Percentiles rank a stretch among this genome's conserved stretches.
phyloP scores from a whole-genome alignment of 768 basidiomycete species.

The Cyathus striatus region DNA sequence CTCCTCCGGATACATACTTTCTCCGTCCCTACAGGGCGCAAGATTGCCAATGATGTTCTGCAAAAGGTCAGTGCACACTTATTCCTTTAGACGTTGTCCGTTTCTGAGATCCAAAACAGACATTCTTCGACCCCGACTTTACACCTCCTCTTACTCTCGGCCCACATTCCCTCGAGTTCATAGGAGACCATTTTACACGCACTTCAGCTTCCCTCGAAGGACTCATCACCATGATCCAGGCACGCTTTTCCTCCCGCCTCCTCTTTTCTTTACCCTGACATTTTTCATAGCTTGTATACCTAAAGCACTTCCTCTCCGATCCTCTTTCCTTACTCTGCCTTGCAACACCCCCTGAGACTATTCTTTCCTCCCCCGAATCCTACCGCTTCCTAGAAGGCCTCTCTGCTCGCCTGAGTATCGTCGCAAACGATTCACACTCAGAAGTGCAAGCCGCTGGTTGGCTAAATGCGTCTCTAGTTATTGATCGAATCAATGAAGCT shows the following conservation, averaged over 20 bases:
- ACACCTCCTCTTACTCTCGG: slow-evolving; percentile 61
- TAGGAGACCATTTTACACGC: slow-evolving; percentile 53
- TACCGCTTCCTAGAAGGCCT: slow-evolving; percentile 28
- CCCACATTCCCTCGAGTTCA: slow-evolving; percentile 45
- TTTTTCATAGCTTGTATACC: slow-evolving; percentile 46
- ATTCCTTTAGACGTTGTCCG: background rate
- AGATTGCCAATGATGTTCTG: slow-evolving; percentile 49
- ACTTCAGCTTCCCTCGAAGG: slow-evolving; percentile 54
- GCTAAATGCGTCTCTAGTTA: slow-evolving; percentile 17
- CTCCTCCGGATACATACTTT: slow-evolving; percentile 51
- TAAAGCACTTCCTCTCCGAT: slow-evolving; percentile 66
- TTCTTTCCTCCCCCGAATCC: slow-evolving; percentile 12
- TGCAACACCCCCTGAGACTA: slow-evolving; percentile 16
- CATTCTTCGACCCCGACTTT: slow-evolving; percentile 60
- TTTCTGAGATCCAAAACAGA: slow-evolving; percentile 8
- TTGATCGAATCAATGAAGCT: slow-evolving; percentile 29
- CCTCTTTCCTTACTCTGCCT: slow-evolving; percentile 43
- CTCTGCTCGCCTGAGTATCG: slow-evolving; percentile 25
- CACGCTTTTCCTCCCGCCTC: slow-evolving; percentile 15
- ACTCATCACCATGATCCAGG: slow-evolving; percentile 58
- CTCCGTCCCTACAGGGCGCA: slow-evolving; percentile 40
- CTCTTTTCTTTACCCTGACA: background rate
- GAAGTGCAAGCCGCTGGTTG: slow-evolving; percentile 13
- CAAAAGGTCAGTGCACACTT: slow-evolving; percentile 34
- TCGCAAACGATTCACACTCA: slow-evolving; percentile 1